Evolutionary conservation across 352 stramenopile species (phyloP).

Genomic region (Pelagophyceae sp.): DNA sequence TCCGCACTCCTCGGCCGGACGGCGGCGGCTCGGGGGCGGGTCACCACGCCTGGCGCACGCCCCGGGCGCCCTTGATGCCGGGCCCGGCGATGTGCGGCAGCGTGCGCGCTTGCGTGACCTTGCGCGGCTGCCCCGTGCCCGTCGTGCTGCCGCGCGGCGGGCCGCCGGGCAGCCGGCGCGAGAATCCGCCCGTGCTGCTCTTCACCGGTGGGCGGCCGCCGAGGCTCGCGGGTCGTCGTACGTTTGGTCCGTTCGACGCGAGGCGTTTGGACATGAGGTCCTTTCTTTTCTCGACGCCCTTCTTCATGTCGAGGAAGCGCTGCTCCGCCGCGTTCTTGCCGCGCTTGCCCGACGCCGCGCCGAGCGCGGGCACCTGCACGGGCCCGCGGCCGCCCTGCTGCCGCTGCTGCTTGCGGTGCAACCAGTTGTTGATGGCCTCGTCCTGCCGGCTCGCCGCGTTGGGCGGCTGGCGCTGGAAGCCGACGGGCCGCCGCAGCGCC

Average conservation of each 20-base stretch:
- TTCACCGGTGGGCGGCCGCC: not conserved
- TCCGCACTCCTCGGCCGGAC: too few species aligned
- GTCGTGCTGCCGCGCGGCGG: not conserved
- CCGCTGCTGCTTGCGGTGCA: not conserved
- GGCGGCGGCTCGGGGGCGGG: too few species aligned
- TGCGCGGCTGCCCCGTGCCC: not conserved
- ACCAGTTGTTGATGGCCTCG: slow-evolving; percentile 1
- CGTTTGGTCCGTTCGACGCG: too few species aligned
- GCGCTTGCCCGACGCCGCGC: not conserved
- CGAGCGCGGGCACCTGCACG: not conserved
- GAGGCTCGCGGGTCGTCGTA: too few species aligned
- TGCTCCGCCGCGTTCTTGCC: slow-evolving; percentile 4
- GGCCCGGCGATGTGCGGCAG: not conserved
- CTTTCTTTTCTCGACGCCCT: not conserved
- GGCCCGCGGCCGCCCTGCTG: not conserved
- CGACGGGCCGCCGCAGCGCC: not conserved
- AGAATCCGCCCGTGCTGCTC: not conserved
- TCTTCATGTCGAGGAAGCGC: not conserved
- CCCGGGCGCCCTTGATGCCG: not conserved
- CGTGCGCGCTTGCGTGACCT: not conserved
- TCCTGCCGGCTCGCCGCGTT: not conserved
- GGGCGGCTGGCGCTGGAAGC: not conserved
- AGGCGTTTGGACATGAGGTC: not conserved
- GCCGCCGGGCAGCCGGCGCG: too few species aligned
- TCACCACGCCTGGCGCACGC: not conserved